phyloP scores from a whole-genome alignment of 371 early-diverging fungal species.

The Saksenaea vasiformis region DNA sequence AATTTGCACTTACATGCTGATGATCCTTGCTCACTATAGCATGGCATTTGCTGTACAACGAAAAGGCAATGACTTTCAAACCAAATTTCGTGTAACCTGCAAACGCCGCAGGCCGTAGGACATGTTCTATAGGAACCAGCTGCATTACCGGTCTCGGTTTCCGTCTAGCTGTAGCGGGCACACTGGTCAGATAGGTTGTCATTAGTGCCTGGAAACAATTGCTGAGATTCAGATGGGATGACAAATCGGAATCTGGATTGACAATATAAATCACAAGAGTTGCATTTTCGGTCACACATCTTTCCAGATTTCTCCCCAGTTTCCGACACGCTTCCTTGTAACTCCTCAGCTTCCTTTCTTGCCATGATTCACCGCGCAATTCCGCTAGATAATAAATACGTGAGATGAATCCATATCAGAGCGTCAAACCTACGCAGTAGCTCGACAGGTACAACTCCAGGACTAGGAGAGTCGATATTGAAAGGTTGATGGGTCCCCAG shows the following conservation, averaged over 20 bases:
- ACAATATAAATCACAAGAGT: slow-evolving; percentile 62
- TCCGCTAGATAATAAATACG: slow-evolving; percentile 6
- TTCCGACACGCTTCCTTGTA: slow-evolving; percentile 53
- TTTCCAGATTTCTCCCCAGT: slow-evolving; percentile 48
- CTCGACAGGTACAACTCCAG: slow-evolving; percentile 53
- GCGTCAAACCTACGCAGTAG: slow-evolving; percentile 41
- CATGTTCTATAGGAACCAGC: slow-evolving; percentile 62
- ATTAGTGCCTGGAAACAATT: slow-evolving; percentile 57
- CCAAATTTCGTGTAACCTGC: slow-evolving; percentile 60
- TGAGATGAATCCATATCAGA: background rate
- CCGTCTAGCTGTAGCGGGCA: background rate
- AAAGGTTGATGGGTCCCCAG: slow-evolving; percentile 59
- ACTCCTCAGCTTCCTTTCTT: slow-evolving; percentile 47
- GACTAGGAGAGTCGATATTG: slow-evolving; percentile 38
- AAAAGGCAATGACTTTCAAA: slow-evolving; percentile 62
- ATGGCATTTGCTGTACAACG: slow-evolving; percentile 60
- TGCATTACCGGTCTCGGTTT: slow-evolving; percentile 50
- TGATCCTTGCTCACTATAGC: slow-evolving; percentile 37
- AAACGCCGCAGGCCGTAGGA: slow-evolving; percentile 52
- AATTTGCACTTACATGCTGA: slow-evolving; percentile 13
- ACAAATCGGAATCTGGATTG: slow-evolving; percentile 51
- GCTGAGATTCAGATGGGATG: slow-evolving; percentile 56
- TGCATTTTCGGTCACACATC: slow-evolving; percentile 25
- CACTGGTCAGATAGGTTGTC: slow-evolving; percentile 21
- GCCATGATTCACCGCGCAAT: slow-evolving; percentile 21